These are phyloP conservation scores for Adansonia madagascariensis DNA, from an alignment of 441 rosid genomes.

Conservation along the genomic window DNA sequence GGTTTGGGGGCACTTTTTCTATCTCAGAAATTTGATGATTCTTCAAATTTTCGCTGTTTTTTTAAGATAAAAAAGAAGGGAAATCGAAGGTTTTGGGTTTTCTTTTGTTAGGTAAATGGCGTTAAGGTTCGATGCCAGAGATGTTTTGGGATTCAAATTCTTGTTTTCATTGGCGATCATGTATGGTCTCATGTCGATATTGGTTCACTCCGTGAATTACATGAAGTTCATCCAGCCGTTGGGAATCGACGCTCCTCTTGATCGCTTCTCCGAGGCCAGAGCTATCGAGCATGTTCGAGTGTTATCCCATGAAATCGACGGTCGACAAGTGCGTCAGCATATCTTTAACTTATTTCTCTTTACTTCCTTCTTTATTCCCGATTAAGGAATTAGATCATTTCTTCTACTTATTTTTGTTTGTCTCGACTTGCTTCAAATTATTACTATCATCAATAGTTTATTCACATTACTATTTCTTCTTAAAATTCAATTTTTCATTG, in stretches of 20 bases:
- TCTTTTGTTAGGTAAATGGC: conserved; percentile 41
- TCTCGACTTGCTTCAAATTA: background rate
- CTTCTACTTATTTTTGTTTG: background rate
- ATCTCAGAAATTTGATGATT: background rate
- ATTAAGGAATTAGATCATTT: background rate
- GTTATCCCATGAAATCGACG: conserved; percentile 68
- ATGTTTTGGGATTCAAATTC: conserved; percentile 64
- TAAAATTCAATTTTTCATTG: conserved; percentile 2
- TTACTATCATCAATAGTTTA: background rate
- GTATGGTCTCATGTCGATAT: conserved; percentile 65
- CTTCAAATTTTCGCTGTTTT: background rate
- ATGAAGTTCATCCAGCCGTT: conserved; percentile 74
- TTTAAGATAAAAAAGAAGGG: background rate
- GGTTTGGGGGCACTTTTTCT: background rate
- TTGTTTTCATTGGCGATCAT: conserved; percentile 53
- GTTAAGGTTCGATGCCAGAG: conserved; percentile 52
- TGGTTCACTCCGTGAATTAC: conserved; percentile 64
- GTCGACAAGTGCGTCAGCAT: conserved; percentile 72
- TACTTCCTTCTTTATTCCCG: background rate
- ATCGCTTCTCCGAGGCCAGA: conserved; percentile 93
- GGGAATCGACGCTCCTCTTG: conserved; percentile 69
- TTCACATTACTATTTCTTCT: background rate
- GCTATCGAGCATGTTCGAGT: conserved; percentile 85
- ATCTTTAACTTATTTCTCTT: conserved; percentile 17
- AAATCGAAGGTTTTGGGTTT: background rate